phyloP scores from a whole-genome alignment of 73 alveolate genomes.

The Tetrahymena malaccensis region DNA sequence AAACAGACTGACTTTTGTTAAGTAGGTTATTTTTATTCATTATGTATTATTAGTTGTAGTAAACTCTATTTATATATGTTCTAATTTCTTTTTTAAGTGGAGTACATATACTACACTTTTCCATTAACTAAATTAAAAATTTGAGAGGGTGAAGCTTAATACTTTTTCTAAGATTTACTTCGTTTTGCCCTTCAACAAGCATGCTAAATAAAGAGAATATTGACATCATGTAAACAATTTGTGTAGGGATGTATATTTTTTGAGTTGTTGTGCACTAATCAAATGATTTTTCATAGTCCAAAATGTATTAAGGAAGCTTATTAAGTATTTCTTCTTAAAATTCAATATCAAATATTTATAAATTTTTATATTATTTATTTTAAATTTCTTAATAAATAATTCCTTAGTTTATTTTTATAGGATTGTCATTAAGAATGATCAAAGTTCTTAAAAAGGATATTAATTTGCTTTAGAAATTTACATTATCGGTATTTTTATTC shows the following conservation, averaged over 20 bases:
- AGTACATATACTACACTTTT: background rate
- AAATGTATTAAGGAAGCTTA: background rate
- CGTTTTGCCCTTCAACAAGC: background rate
- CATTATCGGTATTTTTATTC: background rate
- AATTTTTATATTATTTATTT: background rate
- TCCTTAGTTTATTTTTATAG: background rate
- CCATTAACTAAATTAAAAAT: background rate
- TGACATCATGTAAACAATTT: background rate
- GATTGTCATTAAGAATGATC: background rate
- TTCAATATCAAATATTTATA: background rate
- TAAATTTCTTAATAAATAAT: background rate
- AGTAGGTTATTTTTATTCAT: background rate
- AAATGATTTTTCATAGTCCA: background rate
- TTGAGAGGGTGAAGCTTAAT: background rate
- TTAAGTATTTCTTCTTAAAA: background rate
- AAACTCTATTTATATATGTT: background rate
- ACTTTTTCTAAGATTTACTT: background rate
- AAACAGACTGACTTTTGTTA: background rate
- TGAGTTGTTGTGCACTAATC: background rate
- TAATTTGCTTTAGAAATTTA: background rate
- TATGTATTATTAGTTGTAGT: background rate
- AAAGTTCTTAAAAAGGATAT: background rate
- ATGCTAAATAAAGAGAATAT: background rate
- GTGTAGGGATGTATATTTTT: background rate
- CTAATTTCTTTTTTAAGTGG: background rate